A percentile compares a stretch with the other conserved stretches of the same genome.
These are phyloP conservation scores for Lecanicillium sp. DNA, from an alignment of 2,329 filamentous ascomycete species.

Conservation along the genomic window DNA sequence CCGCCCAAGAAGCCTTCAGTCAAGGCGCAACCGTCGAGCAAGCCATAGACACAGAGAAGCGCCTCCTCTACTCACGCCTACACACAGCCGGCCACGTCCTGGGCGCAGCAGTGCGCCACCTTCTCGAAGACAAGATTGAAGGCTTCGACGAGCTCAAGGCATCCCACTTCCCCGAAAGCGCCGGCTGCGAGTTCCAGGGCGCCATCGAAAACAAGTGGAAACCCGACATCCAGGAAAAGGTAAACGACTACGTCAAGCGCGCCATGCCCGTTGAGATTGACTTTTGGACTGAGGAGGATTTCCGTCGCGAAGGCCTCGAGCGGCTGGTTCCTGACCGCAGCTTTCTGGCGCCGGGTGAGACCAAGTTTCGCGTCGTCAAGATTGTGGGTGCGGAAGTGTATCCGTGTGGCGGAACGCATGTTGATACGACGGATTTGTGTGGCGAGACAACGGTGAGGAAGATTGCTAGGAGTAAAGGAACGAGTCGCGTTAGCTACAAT, in stretches of 20 bases:
- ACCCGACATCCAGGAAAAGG: slow-evolving; percentile 49
- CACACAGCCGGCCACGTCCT: slow-evolving; percentile 70
- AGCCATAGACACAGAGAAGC: slow-evolving; percentile 49
- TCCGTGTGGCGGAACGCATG: slow-evolving; percentile 70
- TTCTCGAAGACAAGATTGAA: slow-evolving; percentile 42
- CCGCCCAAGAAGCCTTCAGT: slow-evolving; percentile 23
- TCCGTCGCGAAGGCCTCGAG: slow-evolving; percentile 43
- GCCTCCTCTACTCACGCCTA: slow-evolving; percentile 55
- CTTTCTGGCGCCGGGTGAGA: slow-evolving; percentile 33
- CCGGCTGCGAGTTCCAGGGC: slow-evolving; percentile 60
- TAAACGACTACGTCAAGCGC: slow-evolving; percentile 49
- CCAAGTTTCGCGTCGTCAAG: slow-evolving; percentile 58
- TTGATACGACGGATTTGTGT: slow-evolving; percentile 48
- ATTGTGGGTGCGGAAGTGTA: slow-evolving; percentile 63
- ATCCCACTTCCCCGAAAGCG: slow-evolving; percentile 60
- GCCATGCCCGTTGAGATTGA: slow-evolving; percentile 53
- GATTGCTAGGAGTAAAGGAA: slow-evolving; percentile 56
- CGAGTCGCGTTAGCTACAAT: slow-evolving; percentile 46
- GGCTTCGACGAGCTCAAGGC: slow-evolving; percentile 61
- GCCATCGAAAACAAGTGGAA: slow-evolving; percentile 57
- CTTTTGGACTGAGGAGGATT: slow-evolving; percentile 60
- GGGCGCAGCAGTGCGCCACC: slow-evolving; percentile 54
- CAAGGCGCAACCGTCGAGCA: slow-evolving; percentile 42
- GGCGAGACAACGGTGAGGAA: slow-evolving; percentile 58
- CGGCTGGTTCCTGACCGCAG: slow-evolving; percentile 44